Evolutionary conservation across 2,329 filamentous ascomycete species (phyloP), one percentile per base, ranked within the genome.

Genomic region (Scytalidium sp.): DNA sequence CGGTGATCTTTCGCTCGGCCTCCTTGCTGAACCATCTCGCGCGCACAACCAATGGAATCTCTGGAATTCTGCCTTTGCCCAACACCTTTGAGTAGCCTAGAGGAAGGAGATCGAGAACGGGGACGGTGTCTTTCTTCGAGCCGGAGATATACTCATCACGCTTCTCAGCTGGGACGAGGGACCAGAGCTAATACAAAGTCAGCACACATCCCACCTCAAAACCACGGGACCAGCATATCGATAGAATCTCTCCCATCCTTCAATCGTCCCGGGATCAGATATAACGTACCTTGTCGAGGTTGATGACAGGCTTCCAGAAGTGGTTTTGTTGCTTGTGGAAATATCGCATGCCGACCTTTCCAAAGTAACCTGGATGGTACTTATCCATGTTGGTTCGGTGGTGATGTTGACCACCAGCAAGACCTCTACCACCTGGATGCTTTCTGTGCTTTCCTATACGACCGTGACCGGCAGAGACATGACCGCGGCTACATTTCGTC

Each of bases 361-460:
- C 90, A 78, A 97, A 97, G 89, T 97, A 97, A 90, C 94, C 94
- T 58, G 93, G 91, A 73, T 96, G 90, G 86, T 93, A 91, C 79
- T 93, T 86, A 75, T 90, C 87, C 68, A 91, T 79, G 80, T 95
- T 96, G 70, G 90, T 96, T 64, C 90, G 79, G 85, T 95, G 90
- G 81, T 99, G 94, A 83, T 99, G 94, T 81, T 97, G 90, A 84
- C 92, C 93, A 95, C 94, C 93, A 74, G 94, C 94, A 79, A 87
- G 80, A 86, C 83, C 83, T 89, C 89, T 80, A 83, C 83, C 83
- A 85, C 83, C 83, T 64, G 82, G 84, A 66, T 87, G 83, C 87
- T 99, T 97, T 73, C 94, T 83, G 88, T 97, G 92, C 88, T 97
- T 97, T 75, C 94, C 94, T 73, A 97, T 77, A 85, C 93, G 93